These are phyloP conservation scores for Catharanthus roseus DNA, from an alignment of 257 asterid genomes.

Conservation along the genomic window DNA sequence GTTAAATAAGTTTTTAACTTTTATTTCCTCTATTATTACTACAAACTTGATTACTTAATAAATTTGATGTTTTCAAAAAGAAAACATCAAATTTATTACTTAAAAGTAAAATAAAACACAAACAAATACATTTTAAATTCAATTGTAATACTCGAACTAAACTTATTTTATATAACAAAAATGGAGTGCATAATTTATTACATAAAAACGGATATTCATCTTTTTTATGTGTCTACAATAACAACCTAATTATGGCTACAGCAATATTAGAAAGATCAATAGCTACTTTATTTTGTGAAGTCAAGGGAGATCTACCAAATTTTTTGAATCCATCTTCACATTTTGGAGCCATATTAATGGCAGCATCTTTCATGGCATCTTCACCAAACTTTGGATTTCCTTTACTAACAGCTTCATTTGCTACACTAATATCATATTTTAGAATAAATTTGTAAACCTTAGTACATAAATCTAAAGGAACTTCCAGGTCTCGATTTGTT, in stretches of 20 bases:
- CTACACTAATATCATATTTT: slow-evolving; percentile 6
- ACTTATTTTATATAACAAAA: too few relatives aligned
- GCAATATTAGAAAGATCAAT: slow-evolving; percentile 5
- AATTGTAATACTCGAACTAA: too few relatives aligned
- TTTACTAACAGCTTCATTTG: slow-evolving; percentile 26
- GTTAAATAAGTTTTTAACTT: too few relatives aligned
- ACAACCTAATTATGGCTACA: slow-evolving; percentile 3
- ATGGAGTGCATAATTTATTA: too few relatives aligned
- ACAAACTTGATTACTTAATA: too few relatives aligned
- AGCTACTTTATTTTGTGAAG: slow-evolving; percentile 10
- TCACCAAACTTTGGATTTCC: slow-evolving; percentile 32
- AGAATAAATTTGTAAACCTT: slow-evolving; percentile 2
- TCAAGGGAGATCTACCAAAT: slow-evolving; percentile 13
- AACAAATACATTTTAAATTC: too few relatives aligned
- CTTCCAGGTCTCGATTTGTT: neutral
- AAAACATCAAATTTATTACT: too few relatives aligned
- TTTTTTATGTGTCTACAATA: neutral
- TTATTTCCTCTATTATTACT: too few relatives aligned
- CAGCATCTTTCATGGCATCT: slow-evolving; percentile 21
- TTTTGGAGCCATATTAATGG: slow-evolving; percentile 6
- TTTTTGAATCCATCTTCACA: slow-evolving; percentile 24
- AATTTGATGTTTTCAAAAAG: too few relatives aligned
- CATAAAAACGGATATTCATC: too few relatives aligned
- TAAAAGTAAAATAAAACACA: too few relatives aligned
- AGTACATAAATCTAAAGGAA: slow-evolving; percentile 10